Percentiles rank a stretch among this genome's conserved stretches.
Conservation (phyloP, 1,284 basidiomycete species). For the Rhodofomes roseus region DNA sequence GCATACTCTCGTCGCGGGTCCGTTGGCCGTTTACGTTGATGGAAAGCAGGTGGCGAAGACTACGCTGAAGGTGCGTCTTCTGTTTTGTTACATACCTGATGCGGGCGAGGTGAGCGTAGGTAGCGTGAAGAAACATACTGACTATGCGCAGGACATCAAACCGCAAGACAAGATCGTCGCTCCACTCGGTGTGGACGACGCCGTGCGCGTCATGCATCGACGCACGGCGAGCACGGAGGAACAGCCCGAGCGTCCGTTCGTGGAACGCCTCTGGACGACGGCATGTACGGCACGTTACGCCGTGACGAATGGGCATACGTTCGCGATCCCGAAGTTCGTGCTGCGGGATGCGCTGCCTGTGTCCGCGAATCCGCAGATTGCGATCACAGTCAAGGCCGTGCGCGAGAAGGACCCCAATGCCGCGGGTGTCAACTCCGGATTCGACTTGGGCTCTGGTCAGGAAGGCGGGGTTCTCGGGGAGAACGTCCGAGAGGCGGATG, state of each 20-base stretch:
- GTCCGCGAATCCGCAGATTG: constrained; percentile 33
- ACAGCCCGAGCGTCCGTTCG: constrained; percentile 29
- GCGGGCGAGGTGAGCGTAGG: background rate
- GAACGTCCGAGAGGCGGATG: constrained; percentile 15
- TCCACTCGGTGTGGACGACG: constrained; percentile 49
- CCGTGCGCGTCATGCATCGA: constrained; percentile 44
- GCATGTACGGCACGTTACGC: constrained; percentile 41
- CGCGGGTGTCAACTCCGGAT: constrained; percentile 3
- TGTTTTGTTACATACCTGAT: background rate
- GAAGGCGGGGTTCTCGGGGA: constrained; percentile 21
- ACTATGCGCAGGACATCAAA: constrained; percentile 36
- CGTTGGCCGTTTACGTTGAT: constrained; percentile 47
- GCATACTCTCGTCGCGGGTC: constrained; percentile 47
- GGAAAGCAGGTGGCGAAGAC: constrained; percentile 48
- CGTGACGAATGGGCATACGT: constrained; percentile 47
- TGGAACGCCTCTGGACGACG: constrained; percentile 40
- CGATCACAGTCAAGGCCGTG: constrained; percentile 46
- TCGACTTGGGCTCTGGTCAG: background rate
- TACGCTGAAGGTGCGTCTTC: constrained; percentile 35
- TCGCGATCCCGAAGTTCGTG: constrained; percentile 38
- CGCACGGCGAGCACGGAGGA: constrained; percentile 35
- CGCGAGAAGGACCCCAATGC: constrained; percentile 38
- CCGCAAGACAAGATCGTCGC: constrained; percentile 49
- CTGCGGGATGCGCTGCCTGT: constrained; percentile 49
- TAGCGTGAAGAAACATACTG: background rate